Evolutionary conservation across 108 stramenopile species (phyloP), one percentile per base, ranked within the genome.

Genomic region (Aurantiochytrium sp.): DNA sequence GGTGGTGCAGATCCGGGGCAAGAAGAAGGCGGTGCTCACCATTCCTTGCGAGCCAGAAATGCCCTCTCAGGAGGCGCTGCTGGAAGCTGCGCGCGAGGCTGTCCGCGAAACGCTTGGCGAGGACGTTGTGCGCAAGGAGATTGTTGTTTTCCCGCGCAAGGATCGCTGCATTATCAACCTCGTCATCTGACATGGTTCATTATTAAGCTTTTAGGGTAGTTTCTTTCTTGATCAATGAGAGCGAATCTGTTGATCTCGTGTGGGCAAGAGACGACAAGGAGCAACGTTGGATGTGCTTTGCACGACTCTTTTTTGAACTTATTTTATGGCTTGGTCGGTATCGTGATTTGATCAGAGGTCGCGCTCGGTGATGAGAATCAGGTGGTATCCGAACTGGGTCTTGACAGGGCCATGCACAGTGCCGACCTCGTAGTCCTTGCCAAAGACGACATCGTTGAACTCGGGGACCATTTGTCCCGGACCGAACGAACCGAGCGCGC

Each of bases 1-100:
- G 91, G 98, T 96, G 60, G 96, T 98, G 28, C 99, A 99, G 92
- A 97, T 99, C 10, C 98, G 98, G 92, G 98, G 98, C 18, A 99
- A 99, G 92, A 93, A 94, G 58, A 91, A 97, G 29, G 98, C 96
- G 25, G 95, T 96, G 90, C 95, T 99, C 51, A 95, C 96, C 87
- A 93, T 98, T 44, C 59, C 96, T 5, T 93, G 91, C 47, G 97
- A 98, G 90, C 96, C 97, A 16, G 93, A 53, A 21, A 53, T 47
- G 49, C 76, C 51, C 0, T 16, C 76, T 16, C 14, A 53, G 49
- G 76, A 12, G 25, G 76, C 44, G 14, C 45, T 83, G 43, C 12
- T 83, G 23, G 18, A 12, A 28, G 64, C 64, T 69, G 64, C 64
- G 35, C 25, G 42, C 25, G 64, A 28, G 25, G 64, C 64, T 23